These are phyloP conservation scores for Lachancea nothofagi DNA, from an alignment of 805 yeast species.

Conservation along the genomic window DNA sequence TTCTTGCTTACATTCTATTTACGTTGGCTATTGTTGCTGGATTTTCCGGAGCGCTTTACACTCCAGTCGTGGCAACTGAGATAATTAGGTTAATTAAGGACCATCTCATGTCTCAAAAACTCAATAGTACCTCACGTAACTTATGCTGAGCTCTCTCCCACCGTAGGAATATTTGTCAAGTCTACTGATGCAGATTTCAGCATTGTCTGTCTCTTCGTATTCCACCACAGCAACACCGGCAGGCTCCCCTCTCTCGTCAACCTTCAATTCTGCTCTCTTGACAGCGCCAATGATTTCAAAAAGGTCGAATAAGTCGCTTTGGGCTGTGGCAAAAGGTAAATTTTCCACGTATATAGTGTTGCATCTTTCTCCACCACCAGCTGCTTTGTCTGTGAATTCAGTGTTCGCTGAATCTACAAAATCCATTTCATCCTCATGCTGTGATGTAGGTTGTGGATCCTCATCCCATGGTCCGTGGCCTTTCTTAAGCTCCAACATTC, in stretches of 20 bases:
- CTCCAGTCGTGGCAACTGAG: neutral
- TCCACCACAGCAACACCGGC: conserved; percentile 83
- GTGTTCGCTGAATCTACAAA: conserved; percentile 17
- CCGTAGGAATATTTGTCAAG: conserved; percentile 82
- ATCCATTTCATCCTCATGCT: neutral
- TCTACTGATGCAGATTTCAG: conserved; percentile 68
- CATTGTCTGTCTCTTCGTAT: conserved; percentile 59
- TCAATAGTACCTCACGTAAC: conserved; percentile 46
- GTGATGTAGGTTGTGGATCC: neutral
- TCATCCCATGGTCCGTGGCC: conserved; percentile 39
- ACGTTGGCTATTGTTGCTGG: too few species aligned
- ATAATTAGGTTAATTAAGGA: too few species aligned
- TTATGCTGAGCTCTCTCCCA: conserved; percentile 61
- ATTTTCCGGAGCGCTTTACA: neutral
- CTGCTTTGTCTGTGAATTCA: conserved; percentile 57
- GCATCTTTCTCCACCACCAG: conserved; percentile 56
- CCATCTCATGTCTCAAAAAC: neutral
- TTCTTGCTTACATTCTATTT: neutral
- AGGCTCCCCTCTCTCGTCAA: conserved; percentile 42
- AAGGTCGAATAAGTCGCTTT: conserved; percentile 75
- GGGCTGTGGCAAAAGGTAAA: conserved; percentile 85
- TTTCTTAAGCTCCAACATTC: conserved; percentile 72
- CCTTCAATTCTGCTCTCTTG: conserved; percentile 67
- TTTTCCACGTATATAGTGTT: conserved; percentile 64
- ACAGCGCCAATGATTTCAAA: conserved; percentile 82